Evolutionary conservation across 768 basidiomycete species (phyloP), one percentile per base, ranked within the genome.

Genomic region (Tylopilus subfusipes): DNA sequence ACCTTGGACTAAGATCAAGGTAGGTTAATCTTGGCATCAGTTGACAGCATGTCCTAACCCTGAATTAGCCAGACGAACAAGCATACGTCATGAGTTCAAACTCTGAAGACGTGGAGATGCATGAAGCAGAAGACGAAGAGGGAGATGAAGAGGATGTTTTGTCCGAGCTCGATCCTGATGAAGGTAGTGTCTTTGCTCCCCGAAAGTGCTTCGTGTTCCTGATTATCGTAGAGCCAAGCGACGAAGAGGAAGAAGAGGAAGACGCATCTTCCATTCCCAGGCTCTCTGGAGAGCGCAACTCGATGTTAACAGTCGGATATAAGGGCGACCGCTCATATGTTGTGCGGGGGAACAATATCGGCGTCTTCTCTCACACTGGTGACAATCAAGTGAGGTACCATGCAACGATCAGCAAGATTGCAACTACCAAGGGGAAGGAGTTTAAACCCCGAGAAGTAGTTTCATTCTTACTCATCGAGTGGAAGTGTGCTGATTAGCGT

Each of bases 251-350:
- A 13, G 73, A 72, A 0, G 69, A 70, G 18, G 72, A 71, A 5
- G 75, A 73, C 0, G 73, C 69, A 45, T 68, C 65, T 40, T 69
- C 73, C 13, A 65, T 74, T 40, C 60, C 71, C 11, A 72, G 76
- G 42, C 59, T 73, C 16, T 75, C 78, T 38, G 86, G 86, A 25
- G 86, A 85, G 29, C 79, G 79, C 56, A 98, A 98, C 70, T 89
- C 90, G 6, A 90, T 93, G 58, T 80, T 98, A 34, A 91, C 90
- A 4, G 86, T 98, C 38, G 96, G 96, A 12, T 95, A 97, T 78
- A 93, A 92, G 73, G 91, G 93, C 55, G 94, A 97, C 63, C 80
- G 95, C 27, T 93, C 94, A 12, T 97, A 92, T 64, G 94, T 98
- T 54, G 86, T 93, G 33, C 85, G 94, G 42, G 95, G 94, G 38